Base-by-base conservation (phyloP, 2,329 filamentous ascomycete genomes). In the Trichocomaceae sp. region DNA sequence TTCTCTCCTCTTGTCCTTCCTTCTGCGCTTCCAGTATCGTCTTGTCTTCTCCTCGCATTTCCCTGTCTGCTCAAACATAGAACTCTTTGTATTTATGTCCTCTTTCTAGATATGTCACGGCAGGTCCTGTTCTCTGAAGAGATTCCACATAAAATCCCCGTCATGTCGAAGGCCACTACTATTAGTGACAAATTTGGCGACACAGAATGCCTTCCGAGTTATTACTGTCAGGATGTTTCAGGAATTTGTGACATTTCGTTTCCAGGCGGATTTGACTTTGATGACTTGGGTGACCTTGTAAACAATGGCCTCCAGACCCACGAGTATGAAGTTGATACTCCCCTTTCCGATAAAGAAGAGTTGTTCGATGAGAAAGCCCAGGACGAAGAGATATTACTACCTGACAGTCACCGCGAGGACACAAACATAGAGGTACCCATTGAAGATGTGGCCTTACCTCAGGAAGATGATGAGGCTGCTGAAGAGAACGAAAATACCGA, bases 301-400 rank as follows among this genome's bases (percentile, higher is more conserved):
- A 26, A 26, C 23, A 26, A 7, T 26, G 23, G 23, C 23, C 23
- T 26, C 23, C 77, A 83, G 63, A 85, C 79, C 3, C 82, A 85
- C 64, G 79, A 82, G 57, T 86, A 83, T 58, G 80, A 84, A 48
- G 76, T 81, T 10, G 80, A 82, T 56, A 84, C 79, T 50, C 80
- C 83, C 6, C 79, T 66, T 13, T 70, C 68, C 10, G 69, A 70
- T 19, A 63, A 62, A 20, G 68, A 69, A 48, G 57, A 58, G 29
- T 31, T 33, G 3, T 41, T 48, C 7, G 31, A 52, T 19, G 31
- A 37, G 5, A 13, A 19, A 4, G 31, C 50, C 46, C 37, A 45
- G 5, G 20, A 56, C 15, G 33, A 46, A 19, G 37, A 17, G 17
- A 22, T 46, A n/a, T 64, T 64, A 2, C 52, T 64, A 35, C 12